phyloP scores from a whole-genome alignment of 2,329 filamentous ascomycete species.

The Pseudogymnoascus sp. region DNA sequence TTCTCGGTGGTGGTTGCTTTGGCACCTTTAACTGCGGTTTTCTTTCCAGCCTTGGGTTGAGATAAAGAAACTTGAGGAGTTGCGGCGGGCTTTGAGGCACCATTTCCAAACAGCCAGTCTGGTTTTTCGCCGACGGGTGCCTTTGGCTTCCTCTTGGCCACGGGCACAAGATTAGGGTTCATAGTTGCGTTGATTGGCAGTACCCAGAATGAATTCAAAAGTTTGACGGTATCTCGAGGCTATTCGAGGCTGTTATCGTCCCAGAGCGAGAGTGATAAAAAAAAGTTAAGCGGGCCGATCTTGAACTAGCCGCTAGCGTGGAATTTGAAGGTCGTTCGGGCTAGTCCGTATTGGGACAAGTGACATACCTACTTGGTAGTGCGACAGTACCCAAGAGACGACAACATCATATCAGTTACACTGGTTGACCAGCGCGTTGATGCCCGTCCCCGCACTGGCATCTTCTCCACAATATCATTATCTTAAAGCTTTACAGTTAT shows the following conservation, averaged over 20 bases:
- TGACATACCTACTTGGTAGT: slow-evolving; percentile 9
- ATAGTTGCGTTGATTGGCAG: slow-evolving; percentile 7
- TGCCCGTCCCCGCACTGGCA: neutral
- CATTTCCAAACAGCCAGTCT: slow-evolving; percentile 28
- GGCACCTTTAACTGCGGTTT: slow-evolving; percentile 3
- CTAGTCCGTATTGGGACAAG: neutral
- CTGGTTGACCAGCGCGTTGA: slow-evolving; percentile 1
- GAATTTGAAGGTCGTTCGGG: neutral
- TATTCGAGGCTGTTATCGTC: slow-evolving; percentile 1
- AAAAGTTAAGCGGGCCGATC: slow-evolving; percentile 7
- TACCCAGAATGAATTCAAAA: neutral
- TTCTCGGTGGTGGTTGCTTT: slow-evolving; percentile 9
- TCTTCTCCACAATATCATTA: neutral
- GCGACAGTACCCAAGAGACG: slow-evolving; percentile 1
- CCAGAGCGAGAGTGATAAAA: neutral
- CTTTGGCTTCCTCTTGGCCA: slow-evolving; percentile 25
- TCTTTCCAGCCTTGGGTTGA: slow-evolving; percentile 14
- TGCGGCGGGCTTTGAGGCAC: slow-evolving; percentile 15
- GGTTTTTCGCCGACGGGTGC: slow-evolving; percentile 20
- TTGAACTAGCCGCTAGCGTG: neutral
- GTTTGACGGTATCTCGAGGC: slow-evolving; percentile 3
- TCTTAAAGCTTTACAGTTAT: slow-evolving; percentile 1
- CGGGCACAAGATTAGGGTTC: slow-evolving; percentile 28
- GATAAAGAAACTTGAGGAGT: slow-evolving; percentile 7
- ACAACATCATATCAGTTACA: slow-evolving; percentile 9